These are phyloP conservation scores for Yueomyces sinensis DNA, from an alignment of 805 yeast species.

Conservation along the genomic window DNA sequence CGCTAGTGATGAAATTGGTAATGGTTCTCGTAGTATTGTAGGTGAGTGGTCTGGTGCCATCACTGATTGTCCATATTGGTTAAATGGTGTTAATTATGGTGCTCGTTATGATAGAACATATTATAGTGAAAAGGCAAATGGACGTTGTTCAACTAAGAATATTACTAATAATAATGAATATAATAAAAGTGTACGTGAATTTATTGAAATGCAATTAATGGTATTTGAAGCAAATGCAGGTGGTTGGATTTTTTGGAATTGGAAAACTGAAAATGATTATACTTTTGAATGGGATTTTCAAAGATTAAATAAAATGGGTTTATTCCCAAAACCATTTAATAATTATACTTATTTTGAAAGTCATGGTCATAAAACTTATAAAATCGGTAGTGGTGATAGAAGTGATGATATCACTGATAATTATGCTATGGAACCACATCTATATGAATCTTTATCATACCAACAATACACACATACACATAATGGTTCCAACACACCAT, in stretches of 20 bases:
- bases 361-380: slow-evolving; percentile 11
- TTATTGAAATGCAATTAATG: slow-evolving; percentile 49
- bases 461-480: background rate
- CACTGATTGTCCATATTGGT: slow-evolving; percentile 59
- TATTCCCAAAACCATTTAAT: slow-evolving; percentile 52
- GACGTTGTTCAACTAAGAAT: slow-evolving; percentile 29
- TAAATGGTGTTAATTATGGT: slow-evolving; percentile 59
- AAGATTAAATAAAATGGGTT: slow-evolving; percentile 32
- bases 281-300: slow-evolving; percentile 58
- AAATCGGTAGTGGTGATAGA: background rate
- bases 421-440: background rate
- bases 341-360: slow-evolving; percentile 34
- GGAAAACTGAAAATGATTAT: slow-evolving; percentile 58
- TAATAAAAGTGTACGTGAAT: slow-evolving; percentile 34
- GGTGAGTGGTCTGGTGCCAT: slow-evolving; percentile 66
- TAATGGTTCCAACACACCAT: background rate
- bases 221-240: slow-evolving; percentile 31
- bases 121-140: slow-evolving; percentile 21
- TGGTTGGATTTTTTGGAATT: slow-evolving; percentile 66
- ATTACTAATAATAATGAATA: slow-evolving; percentile 22
- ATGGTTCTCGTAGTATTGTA: slow-evolving; percentile 36
- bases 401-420: background rate
- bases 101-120: slow-evolving; percentile 45
- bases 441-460: background rate
- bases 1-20: slow-evolving; percentile 18